Evolutionary conservation across 306 rosid genomes (phyloP), one percentile per base, ranked within the genome.

Genomic region (Glycine latifolia): DNA sequence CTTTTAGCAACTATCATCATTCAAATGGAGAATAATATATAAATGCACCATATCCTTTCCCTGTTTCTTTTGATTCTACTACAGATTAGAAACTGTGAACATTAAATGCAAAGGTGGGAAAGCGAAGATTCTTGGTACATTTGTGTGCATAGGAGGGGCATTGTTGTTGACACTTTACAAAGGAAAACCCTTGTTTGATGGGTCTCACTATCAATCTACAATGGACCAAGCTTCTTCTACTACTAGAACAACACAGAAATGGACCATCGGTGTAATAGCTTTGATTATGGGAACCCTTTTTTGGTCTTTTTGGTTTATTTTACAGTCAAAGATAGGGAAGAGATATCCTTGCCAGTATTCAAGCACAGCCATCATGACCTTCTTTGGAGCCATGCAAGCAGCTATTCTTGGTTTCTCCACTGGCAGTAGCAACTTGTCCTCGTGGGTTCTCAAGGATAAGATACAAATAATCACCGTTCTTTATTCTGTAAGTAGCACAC

Each of bases 341-440:
- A 88, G 85, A 31, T 95, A 83, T 20, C 98, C 98, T 0, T 95
- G 89, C 54, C 91, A 92, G 80, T 95, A 92, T 70, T 90, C 97
- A 13, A 92, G 94, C 89, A 92, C 97, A n/a, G 96, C 97, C 46
- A 89, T 92, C 75, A 92, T 95, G 97, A 90, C 91, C 71, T 91
- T 89, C 90, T 92, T 95, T 53, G 98, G 95, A 17, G 94, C 98
- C 83, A 82, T 91, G 79, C 97, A 95, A 81, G 89, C 97, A 7
- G 91, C 92, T 81, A 67, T 88, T 14, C 78, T 95, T 68, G 84
- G 88, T 77, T 78, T 92, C 4, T 85, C 87, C 82, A 89, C 88
- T 8, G 65, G 85, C 35, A 79, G 85, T 26, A 79, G 79, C 44
- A 77, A 85, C 81, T 78, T 86, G 71, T 92, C 95, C 15, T 66